These are phyloP conservation scores for Seiridium unicorne DNA, from an alignment of 2,329 filamentous ascomycete species.

Conservation along the genomic window DNA sequence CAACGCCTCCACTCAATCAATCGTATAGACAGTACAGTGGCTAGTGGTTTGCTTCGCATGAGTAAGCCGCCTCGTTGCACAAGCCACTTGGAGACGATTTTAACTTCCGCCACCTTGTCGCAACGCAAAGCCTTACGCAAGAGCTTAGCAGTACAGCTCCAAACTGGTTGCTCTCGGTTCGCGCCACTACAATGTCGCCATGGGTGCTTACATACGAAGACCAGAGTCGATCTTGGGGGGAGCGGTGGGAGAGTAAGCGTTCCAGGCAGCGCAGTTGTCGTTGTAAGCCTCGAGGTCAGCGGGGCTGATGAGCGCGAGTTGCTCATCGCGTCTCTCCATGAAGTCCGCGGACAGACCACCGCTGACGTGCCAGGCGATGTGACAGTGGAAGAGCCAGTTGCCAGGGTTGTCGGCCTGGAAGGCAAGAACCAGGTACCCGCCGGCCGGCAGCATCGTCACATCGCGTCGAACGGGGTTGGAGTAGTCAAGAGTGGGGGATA, in stretches of 20 bases:
- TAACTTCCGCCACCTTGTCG: no score
- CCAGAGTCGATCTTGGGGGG: slow-evolving; percentile 10
- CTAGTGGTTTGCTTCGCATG: neutral
- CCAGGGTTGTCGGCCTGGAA: slow-evolving; percentile 50
- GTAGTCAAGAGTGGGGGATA: slow-evolving; percentile 24
- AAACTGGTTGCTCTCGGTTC: neutral
- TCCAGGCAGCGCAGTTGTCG: slow-evolving; percentile 9
- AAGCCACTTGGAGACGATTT: no score
- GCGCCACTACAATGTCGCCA: neutral
- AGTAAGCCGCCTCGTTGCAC: neutral
- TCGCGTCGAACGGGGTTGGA: slow-evolving; percentile 44
- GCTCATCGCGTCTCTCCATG: slow-evolving; percentile 30
- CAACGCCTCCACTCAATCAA: neutral
- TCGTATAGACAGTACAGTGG: neutral
- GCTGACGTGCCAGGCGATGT: slow-evolving; percentile 48
- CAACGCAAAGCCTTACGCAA: no score
- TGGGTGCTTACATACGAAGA: neutral
- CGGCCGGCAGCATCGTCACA: slow-evolving; percentile 38
- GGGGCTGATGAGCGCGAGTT: slow-evolving; percentile 2
- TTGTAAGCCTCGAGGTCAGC: slow-evolving; percentile 3
- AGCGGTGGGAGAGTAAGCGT: neutral
- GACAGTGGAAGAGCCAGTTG: slow-evolving; percentile 44
- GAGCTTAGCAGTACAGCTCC: neutral
- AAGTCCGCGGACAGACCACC: slow-evolving; percentile 50
- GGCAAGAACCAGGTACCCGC: slow-evolving; percentile 44